Evolutionary conservation across 331 rosid genomes (phyloP).

Genomic region (Phaseolus coccineus): DNA sequence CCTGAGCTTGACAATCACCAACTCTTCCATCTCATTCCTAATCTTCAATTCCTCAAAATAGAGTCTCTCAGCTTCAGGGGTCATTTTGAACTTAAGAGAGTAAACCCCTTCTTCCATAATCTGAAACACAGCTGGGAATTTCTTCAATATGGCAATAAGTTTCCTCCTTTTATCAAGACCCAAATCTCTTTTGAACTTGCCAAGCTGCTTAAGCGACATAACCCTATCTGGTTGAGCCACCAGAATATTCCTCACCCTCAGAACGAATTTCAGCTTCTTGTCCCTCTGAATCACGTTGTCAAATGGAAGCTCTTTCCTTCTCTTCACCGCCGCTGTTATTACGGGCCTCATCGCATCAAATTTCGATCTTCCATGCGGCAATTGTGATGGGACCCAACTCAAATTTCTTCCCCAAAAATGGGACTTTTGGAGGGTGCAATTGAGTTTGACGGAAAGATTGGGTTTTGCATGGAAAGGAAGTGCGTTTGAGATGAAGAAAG

Average conservation of each 20-base stretch:
- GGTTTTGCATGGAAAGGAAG: slow-evolving; percentile 49
- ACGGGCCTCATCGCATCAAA: slow-evolving; percentile 47
- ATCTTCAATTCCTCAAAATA: slow-evolving; percentile 76
- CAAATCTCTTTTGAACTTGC: slow-evolving; percentile 73
- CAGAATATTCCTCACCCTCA: slow-evolving; percentile 76
- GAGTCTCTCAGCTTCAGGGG: slow-evolving; percentile 76
- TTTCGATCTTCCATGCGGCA: not conserved
- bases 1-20: slow-evolving; percentile 76
- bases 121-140: slow-evolving; percentile 80
- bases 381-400: slow-evolving; percentile 51
- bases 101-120: slow-evolving; percentile 80
- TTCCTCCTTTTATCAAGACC: slow-evolving; percentile 70
- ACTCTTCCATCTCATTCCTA: slow-evolving; percentile 83
- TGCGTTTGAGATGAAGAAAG: slow-evolving; percentile 59
- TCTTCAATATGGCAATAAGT: slow-evolving; percentile 73
- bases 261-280: slow-evolving; percentile 80
- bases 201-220: slow-evolving; percentile 76
- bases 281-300: slow-evolving; percentile 89
- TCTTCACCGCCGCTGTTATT: slow-evolving; percentile 74
- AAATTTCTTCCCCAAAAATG: slow-evolving; percentile 61
- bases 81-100: slow-evolving; percentile 66
- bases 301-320: slow-evolving; percentile 83
- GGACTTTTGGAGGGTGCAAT: slow-evolving; percentile 52
- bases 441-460: slow-evolving; percentile 47
- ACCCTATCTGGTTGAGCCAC: slow-evolving; percentile 73